phyloP scores from a whole-genome alignment of 1,284 basidiomycete genomes.

The Amylostereum areolatum region DNA sequence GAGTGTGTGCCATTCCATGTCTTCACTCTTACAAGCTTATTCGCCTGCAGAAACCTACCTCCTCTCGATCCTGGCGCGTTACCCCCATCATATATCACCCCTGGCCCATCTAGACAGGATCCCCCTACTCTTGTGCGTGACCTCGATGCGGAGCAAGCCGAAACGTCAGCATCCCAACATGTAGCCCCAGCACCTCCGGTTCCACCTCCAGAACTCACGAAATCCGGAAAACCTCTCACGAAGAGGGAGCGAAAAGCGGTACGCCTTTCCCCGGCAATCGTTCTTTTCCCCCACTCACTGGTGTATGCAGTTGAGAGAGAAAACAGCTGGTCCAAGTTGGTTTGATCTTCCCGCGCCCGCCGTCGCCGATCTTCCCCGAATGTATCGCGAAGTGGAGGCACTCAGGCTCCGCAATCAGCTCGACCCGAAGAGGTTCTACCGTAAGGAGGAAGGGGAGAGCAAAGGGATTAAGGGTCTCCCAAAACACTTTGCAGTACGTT shows the following conservation, averaged over 20 bases:
- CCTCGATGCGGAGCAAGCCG: slow-evolving; percentile 50
- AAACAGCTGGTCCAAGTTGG: slow-evolving; percentile 83
- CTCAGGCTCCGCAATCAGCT: slow-evolving; percentile 87
- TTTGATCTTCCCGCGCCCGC: slow-evolving; percentile 86
- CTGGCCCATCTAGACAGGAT: slow-evolving; percentile 36
- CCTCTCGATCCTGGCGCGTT: slow-evolving; percentile 56
- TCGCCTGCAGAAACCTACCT: slow-evolving; percentile 50
- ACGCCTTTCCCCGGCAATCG: slow-evolving; percentile 1
- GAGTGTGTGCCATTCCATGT: slow-evolving; percentile 27
- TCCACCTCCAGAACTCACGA: slow-evolving; percentile 51
- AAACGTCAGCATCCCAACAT: slow-evolving; percentile 38
- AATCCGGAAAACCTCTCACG: slow-evolving; percentile 55
- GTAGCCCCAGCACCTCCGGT: slow-evolving; percentile 47
- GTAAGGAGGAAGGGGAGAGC: slow-evolving; percentile 77
- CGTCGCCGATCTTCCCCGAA: slow-evolving; percentile 73
- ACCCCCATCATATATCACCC: slow-evolving; percentile 55
- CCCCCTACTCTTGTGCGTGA: slow-evolving; percentile 48
- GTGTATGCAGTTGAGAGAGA: slow-evolving; percentile 52
- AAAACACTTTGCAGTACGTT: slow-evolving; percentile 82
- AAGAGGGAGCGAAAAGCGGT: slow-evolving; percentile 69
- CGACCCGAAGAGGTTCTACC: slow-evolving; percentile 95
- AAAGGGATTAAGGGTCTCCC: slow-evolving; percentile 83
- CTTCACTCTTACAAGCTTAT: slow-evolving; percentile 5
- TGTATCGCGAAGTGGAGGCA: slow-evolving; percentile 91
- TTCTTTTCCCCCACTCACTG: not conserved